Evolutionary conservation across 1,284 basidiomycete species (phyloP).

Genomic region (Schizopora paradoxa): DNA sequence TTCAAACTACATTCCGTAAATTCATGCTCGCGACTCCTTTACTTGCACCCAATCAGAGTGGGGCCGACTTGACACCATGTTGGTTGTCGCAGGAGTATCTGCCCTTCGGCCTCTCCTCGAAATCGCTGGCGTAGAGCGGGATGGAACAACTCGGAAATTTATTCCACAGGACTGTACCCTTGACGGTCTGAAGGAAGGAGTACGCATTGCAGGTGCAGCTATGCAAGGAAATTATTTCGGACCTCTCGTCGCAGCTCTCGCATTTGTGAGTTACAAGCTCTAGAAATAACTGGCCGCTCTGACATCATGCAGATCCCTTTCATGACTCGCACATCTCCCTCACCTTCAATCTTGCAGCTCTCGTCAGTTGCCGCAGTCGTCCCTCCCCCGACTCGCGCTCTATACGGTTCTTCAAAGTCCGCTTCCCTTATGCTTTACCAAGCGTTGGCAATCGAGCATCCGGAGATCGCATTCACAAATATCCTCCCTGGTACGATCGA

Average conservation of each 20-base stretch:
- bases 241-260: slow-evolving; percentile 55
- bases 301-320: slow-evolving; percentile 61
- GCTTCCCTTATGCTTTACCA: slow-evolving; percentile 78
- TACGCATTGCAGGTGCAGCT: slow-evolving; percentile 50
- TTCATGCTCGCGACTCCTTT: slow-evolving; percentile 3
- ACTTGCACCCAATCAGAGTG: slow-evolving; percentile 46
- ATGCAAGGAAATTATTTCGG: slow-evolving; percentile 61
- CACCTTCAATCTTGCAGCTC: slow-evolving; percentile 75
- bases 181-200: slow-evolving; percentile 47
- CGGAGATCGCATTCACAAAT: slow-evolving; percentile 51
- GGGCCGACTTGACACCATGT: slow-evolving; percentile 78
- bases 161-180: slow-evolving; percentile 35
- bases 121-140: slow-evolving; percentile 56
- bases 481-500: slow-evolving; percentile 62
- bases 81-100: slow-evolving; percentile 84
- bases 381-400: slow-evolving; percentile 78
- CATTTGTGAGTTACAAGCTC: slow-evolving; percentile 49
- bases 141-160: slow-evolving; percentile 25
- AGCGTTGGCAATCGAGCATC: slow-evolving; percentile 75
- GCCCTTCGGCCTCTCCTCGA: slow-evolving; percentile 75
- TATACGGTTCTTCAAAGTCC: slow-evolving; percentile 85
- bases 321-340: slow-evolving; percentile 59
- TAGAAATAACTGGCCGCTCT: slow-evolving; percentile 6
- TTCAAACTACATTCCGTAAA: neutral
- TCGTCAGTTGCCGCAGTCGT: slow-evolving; percentile 79